Evolutionary conservation across 2,329 filamentous ascomycete genomes (phyloP).

Genomic region (Claviceps arundinis): DNA sequence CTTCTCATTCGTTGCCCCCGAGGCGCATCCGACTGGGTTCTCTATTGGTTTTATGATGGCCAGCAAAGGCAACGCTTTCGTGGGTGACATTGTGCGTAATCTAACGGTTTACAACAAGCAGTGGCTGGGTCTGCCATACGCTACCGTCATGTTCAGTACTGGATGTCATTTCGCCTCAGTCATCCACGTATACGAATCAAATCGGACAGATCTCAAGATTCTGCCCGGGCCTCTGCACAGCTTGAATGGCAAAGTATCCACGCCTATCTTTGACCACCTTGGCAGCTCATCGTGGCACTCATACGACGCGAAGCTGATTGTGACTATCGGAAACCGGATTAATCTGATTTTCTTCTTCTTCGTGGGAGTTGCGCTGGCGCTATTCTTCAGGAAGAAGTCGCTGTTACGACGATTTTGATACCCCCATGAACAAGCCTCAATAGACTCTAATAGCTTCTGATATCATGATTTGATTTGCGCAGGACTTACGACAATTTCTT

Average conservation of each 20-base stretch:
- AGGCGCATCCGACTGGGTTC: constrained; percentile 25
- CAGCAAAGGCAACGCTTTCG: constrained; percentile 19
- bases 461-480: background rate
- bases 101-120: constrained; percentile 21
- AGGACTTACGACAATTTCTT: background rate
- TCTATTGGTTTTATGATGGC: constrained; percentile 30
- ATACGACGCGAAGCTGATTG: constrained; percentile 18
- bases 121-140: constrained; percentile 26
- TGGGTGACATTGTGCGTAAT: constrained; percentile 20
- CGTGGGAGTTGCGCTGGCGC: constrained; percentile 10
- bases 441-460: background rate
- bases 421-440: background rate
- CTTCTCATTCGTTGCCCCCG: constrained; percentile 28
- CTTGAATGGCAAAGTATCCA: constrained; percentile 25
- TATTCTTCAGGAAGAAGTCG: constrained; percentile 9
- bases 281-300: constrained; percentile 30
- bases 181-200: constrained; percentile 22
- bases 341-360: constrained; percentile 10
- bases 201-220: constrained; percentile 21
- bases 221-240: constrained; percentile 24
- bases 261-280: constrained; percentile 27
- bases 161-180: constrained; percentile 28
- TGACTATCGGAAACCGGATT: constrained; percentile 7
- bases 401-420: constrained; percentile 9
- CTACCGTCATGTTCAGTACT: constrained; percentile 30